A percentile compares a stretch with the other conserved stretches of the same genome.
phyloP scores from a whole-genome alignment of 2,329 filamentous ascomycete species.

The Diplodia sapinea region DNA sequence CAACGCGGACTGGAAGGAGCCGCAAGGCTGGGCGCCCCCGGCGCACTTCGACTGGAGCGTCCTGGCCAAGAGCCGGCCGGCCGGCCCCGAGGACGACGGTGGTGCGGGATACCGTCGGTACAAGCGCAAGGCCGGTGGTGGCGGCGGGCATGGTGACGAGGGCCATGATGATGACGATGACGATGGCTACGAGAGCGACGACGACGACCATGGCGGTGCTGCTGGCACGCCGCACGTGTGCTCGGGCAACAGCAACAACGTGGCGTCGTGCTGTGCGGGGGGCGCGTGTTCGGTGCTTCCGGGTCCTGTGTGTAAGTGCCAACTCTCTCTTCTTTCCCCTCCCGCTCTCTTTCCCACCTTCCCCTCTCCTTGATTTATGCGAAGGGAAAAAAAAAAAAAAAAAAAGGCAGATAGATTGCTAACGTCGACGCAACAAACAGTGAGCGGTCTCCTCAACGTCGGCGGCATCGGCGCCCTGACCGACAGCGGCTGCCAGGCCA shows the following conservation, averaged over 20 bases:
- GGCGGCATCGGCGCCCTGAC: not conserved
- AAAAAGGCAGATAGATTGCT: not conserved
- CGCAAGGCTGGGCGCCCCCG: not conserved
- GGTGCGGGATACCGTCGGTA: not conserved
- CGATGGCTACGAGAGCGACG: too few species aligned
- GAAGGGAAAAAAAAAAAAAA: not conserved
- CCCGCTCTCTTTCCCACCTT: too few species aligned
- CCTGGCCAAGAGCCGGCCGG: not conserved
- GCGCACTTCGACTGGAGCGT: not conserved
- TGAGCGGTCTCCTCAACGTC: not conserved
- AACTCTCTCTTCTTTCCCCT: not conserved
- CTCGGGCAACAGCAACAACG: constrained; percentile 11
- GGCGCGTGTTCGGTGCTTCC: not conserved
- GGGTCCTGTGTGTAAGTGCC: not conserved
- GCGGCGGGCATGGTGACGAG: too few species aligned
- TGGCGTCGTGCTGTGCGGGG: not conserved
- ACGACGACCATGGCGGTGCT: not conserved
- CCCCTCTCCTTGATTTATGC: not conserved
- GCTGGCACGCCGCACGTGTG: not conserved
- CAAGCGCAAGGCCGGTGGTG: constrained; percentile 5
- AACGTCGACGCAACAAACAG: not conserved
- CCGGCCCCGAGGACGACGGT: too few species aligned
- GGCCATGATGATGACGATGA: too few species aligned
- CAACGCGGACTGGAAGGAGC: not conserved
- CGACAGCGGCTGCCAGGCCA: not conserved